These are phyloP conservation scores for Pichia sp. DNA, from an alignment of 1,139 yeast genomes.

Conservation along the genomic window DNA sequence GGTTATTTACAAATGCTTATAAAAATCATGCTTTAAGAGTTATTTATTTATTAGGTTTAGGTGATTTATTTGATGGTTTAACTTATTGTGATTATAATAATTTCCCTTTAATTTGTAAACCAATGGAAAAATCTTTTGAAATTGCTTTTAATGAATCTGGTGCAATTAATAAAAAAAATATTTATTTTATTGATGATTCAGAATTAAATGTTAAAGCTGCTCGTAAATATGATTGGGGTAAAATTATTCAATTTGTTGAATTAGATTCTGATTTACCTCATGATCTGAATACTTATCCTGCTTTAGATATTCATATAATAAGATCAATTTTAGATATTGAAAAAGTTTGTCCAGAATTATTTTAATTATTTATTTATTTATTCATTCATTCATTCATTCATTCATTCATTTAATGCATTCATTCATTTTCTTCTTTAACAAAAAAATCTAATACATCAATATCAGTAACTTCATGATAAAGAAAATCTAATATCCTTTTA, in stretches of 20 bases:
- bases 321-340: slow-evolving; percentile 44
- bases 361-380: slow-evolving; percentile 17
- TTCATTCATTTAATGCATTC: not conserved
- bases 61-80: slow-evolving; percentile 87
- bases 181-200: slow-evolving; percentile 79
- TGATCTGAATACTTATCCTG: slow-evolving; percentile 34
- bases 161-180: slow-evolving; percentile 40
- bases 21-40: slow-evolving; percentile 80
- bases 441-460: slow-evolving; percentile 9
- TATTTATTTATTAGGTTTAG: slow-evolving; percentile 71
- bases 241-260: slow-evolving; percentile 56
- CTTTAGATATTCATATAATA: slow-evolving; percentile 38
- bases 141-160: slow-evolving; percentile 61
- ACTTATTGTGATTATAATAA: slow-evolving; percentile 78
- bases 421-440: not conserved
- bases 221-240: slow-evolving; percentile 43
- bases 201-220: slow-evolving; percentile 60
- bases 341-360: slow-evolving; percentile 43
- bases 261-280: slow-evolving; percentile 36
- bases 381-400: not conserved
- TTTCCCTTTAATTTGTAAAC: slow-evolving; percentile 75
- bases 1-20: slow-evolving; percentile 95
- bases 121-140: slow-evolving; percentile 57
- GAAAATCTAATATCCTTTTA: slow-evolving; percentile 10
- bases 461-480: slow-evolving; percentile 9